Evolutionary conservation across 345 rosid species (phyloP).

Genomic region (Rhodamnia argentea): DNA sequence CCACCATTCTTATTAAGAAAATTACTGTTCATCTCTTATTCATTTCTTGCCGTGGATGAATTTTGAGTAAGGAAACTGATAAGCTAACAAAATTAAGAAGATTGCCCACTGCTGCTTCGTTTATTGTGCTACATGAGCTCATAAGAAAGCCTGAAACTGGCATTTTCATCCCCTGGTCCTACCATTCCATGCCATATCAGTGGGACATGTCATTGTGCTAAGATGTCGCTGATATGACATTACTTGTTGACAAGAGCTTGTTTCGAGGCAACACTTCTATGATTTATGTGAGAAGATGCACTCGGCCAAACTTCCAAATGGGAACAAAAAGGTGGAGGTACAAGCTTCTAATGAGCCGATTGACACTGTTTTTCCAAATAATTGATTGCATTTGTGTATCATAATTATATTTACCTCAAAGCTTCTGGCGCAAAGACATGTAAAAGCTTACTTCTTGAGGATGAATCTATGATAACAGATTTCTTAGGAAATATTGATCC

Average conservation of each 20-base stretch:
- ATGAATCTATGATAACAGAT: not conserved
- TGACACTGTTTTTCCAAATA: not conserved
- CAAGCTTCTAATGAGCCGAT: not conserved
- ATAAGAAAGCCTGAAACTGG: not conserved
- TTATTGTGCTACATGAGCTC: not conserved
- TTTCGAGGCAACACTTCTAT: not conserved
- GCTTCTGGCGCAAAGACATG: not conserved
- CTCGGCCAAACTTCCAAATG: not conserved
- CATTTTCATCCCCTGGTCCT: not conserved
- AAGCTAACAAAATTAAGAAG: not conserved
- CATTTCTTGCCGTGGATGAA: not conserved
- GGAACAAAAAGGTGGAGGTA: not conserved
- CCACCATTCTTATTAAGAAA: not conserved
- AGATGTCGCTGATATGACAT: not conserved
- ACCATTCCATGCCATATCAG: not conserved
- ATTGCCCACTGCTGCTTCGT: not conserved
- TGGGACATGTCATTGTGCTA: not conserved
- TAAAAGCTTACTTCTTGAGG: not conserved
- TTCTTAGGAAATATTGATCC: not conserved
- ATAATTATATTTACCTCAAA: not conserved
- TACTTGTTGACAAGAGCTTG: not conserved
- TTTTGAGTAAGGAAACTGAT: not conserved
- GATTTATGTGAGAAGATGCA: not conserved
- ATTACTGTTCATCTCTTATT: not conserved
- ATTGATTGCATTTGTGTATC: not conserved